Evolutionary conservation across 305 asterid species (phyloP), one percentile per base, ranked within the genome.

Genomic region (Fraxinus sp.): DNA sequence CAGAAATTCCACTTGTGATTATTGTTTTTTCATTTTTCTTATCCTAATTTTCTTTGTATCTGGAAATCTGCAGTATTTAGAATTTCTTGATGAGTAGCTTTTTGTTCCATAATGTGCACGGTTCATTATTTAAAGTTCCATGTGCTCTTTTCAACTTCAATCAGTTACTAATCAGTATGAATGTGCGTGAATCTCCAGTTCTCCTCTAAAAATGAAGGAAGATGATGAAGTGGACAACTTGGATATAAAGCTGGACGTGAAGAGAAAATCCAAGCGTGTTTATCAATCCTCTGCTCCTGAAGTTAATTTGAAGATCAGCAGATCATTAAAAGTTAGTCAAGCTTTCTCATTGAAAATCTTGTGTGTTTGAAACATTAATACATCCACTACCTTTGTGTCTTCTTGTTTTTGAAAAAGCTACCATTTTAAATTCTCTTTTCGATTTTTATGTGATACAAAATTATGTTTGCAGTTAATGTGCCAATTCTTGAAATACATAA

Each of bases 221-320:
- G 99, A 94, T 62, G 98, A 93, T 52, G 99, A 96, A 83, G 98
- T 94, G 44, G 97, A 96, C 86, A 88, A 93, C 81, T 85, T 96
- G 89, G 99, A 96, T 80, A 93, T 92, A 87, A 93, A 92, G 86
- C 88, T 91, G 84, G 91, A 88, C 5, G 84, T 13, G 78, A 91
- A 78, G 88, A 89, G 91, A 85, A 94, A 93, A 89, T 80, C 88
- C 62, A 92, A 89, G 85, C 97, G 97, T 39, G 90, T 88, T 39
- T 90, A 93, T 81, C 52, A 86, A 52, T 89, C 98, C 80, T 89
- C 97, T 68, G 77, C 90, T 76, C 96, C 97, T 39, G 98, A 94
- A 90, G 97, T 96, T 77, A 95, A 91, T 88, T 84, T 92, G 94
- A 96, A 96, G 94, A 96, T 94, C 88, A 96, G 99, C 91, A 88